Evolutionary conservation across 495 filamentous ascomycete species (phyloP).

Genomic region (Hypoxylon trugodes): DNA sequence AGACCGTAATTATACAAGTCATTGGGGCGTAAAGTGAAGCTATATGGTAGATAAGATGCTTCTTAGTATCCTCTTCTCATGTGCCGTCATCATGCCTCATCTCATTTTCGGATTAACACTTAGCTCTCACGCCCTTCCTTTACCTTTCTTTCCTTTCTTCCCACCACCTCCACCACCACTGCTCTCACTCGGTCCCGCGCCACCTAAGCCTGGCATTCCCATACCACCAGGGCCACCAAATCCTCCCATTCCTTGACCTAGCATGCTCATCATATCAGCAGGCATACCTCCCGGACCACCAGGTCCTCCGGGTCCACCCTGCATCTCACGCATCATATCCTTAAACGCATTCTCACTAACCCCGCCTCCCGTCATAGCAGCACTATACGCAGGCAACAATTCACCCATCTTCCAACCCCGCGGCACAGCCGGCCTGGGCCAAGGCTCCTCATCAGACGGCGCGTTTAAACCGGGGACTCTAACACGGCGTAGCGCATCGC

Average conservation of each 20-base stretch:
- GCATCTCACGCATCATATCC: constrained; percentile 98
- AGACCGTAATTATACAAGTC: not conserved
- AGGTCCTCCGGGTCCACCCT: constrained; percentile 59
- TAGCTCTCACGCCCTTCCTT: constrained; percentile 51
- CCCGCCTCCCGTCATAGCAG: constrained; percentile 90
- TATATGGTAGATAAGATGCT: not conserved
- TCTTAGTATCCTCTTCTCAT: not conserved
- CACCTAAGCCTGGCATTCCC: not conserved
- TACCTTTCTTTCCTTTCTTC: constrained; percentile 60
- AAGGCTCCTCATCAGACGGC: constrained; percentile 66
- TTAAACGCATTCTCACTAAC: constrained; percentile 96
- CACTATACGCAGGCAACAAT: constrained; percentile 84
- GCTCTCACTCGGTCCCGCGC: constrained; percentile 36
- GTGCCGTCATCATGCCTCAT: not conserved
- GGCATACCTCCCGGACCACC: constrained; percentile 52
- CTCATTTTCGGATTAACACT: not conserved
- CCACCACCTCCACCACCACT: constrained; percentile 35
- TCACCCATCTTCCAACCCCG: constrained; percentile 90
- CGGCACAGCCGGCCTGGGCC: constrained; percentile 77
- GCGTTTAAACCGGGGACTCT: constrained; percentile 66
- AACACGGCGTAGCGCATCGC: constrained; percentile 70
- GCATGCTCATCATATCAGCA: constrained; percentile 55
- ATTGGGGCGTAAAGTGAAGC: not conserved
- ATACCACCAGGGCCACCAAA: constrained; percentile 29
- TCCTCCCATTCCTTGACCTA: constrained; percentile 46